phyloP scores from a whole-genome alignment of 306 rosid genomes.

The Aeschynomene evenia region DNA sequence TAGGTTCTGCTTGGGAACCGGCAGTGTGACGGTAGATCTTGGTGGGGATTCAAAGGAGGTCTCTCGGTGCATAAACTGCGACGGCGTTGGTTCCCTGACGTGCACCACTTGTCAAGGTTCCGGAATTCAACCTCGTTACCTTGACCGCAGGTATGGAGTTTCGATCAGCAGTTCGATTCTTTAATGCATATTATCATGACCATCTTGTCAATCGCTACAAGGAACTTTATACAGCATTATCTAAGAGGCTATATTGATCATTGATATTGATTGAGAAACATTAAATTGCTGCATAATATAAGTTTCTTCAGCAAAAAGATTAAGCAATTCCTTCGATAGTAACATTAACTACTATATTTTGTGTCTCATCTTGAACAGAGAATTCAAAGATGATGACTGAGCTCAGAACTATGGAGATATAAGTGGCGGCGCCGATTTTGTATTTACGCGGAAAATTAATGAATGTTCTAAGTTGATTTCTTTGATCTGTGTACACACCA shows the following conservation, averaged over 20 bases:
- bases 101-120: constrained; percentile 98
- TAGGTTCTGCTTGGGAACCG: constrained; percentile 83
- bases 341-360: constrained; percentile 13
- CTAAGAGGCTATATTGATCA: not conserved
- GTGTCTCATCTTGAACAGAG: constrained; percentile 56
- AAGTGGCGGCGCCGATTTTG: constrained; percentile 37
- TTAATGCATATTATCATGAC: constrained; percentile 1
- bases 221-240: not conserved
- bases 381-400: constrained; percentile 91
- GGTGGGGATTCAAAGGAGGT: constrained; percentile 82
- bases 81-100: constrained; percentile 77
- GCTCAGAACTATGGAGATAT: constrained; percentile 11
- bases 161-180: not conserved
- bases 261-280: not conserved
- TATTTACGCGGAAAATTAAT: constrained; percentile 29
- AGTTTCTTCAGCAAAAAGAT: constrained; percentile 1
- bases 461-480: constrained; percentile 33
- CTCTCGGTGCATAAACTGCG: constrained; percentile 88
- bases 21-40: constrained; percentile 68
- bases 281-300: not conserved
- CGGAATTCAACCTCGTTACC: constrained; percentile 98
- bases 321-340: not conserved
- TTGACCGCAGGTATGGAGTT: constrained; percentile 79
- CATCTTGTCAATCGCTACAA: not conserved
- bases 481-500: constrained; percentile 30